phyloP scores from a whole-genome alignment of 1,139 yeast genomes.

The Meyerozyma smithsonii region DNA sequence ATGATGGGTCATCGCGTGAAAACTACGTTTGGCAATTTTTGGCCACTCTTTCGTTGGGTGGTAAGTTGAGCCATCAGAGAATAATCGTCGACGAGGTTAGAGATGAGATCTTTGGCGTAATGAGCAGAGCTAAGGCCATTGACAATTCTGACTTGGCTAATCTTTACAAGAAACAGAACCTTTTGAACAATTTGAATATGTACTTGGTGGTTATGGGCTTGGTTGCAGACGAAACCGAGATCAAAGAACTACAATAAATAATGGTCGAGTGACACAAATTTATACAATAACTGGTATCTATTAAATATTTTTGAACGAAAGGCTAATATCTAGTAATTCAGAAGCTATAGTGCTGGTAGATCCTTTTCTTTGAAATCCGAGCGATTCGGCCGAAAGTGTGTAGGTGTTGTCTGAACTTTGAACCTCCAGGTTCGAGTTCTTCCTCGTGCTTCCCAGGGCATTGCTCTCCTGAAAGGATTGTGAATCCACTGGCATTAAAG shows the following conservation, averaged over 20 bases:
- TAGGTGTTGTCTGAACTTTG: neutral
- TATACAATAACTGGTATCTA: too few species aligned
- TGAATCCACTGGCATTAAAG: neutral
- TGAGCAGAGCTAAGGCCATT: slow-evolving; percentile 73
- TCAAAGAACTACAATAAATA: slow-evolving; percentile 41
- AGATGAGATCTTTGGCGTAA: slow-evolving; percentile 87
- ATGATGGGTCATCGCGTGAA: slow-evolving; percentile 60
- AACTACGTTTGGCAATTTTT: slow-evolving; percentile 93
- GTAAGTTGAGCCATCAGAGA: slow-evolving; percentile 89
- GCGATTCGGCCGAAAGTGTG: slow-evolving; percentile 1
- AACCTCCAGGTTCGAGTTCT: neutral
- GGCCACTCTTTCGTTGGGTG: slow-evolving; percentile 91
- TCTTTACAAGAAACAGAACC: slow-evolving; percentile 55
- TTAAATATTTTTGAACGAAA: neutral
- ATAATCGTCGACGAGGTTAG: slow-evolving; percentile 92
- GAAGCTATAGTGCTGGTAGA: slow-evolving; percentile 1
- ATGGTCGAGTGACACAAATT: neutral
- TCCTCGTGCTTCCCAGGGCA: neutral
- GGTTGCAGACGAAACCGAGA: slow-evolving; percentile 72
- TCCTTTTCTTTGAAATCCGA: neutral
- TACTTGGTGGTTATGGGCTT: slow-evolving; percentile 96
- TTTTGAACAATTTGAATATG: slow-evolving; percentile 79
- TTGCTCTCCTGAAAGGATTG: neutral
- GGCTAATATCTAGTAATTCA: neutral
- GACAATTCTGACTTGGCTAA: slow-evolving; percentile 50